Evolutionary conservation across 2,329 filamentous ascomycete species (phyloP).

Genomic region (Monosporascus sp.): DNA sequence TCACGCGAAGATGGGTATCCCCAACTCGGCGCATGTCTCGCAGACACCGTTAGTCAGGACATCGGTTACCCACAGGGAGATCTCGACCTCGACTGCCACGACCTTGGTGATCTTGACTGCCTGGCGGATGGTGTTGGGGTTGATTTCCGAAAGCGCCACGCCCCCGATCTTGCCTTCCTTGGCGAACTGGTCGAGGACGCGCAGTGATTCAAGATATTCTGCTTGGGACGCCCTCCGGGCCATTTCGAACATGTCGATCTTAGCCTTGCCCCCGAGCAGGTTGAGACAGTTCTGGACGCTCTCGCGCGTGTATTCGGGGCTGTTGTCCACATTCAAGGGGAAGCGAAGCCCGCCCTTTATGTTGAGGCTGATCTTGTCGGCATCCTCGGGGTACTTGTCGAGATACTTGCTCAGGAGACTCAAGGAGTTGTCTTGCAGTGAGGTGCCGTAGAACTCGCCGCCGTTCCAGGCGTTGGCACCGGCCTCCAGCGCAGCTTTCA

Average conservation of each 20-base stretch:
- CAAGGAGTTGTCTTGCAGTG: constrained; percentile 40
- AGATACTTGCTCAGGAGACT: constrained; percentile 49
- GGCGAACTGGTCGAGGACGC: constrained; percentile 22
- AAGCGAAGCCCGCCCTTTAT: constrained; percentile 46
- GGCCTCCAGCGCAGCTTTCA: constrained; percentile 36
- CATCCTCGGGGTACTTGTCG: constrained; percentile 46
- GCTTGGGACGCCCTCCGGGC: constrained; percentile 38
- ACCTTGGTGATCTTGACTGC: constrained; percentile 24
- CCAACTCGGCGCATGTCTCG: constrained; percentile 37
- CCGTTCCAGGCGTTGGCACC: constrained; percentile 41
- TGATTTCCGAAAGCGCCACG: constrained; percentile 28
- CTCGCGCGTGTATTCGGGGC: constrained; percentile 39
- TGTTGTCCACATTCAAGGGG: constrained; percentile 17
- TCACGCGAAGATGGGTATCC: constrained; percentile 50
- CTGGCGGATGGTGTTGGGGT: constrained; percentile 26
- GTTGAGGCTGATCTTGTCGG: constrained; percentile 44
- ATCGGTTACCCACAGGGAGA: constrained; percentile 26
- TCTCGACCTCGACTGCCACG: constrained; percentile 29
- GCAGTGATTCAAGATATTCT: constrained; percentile 26
- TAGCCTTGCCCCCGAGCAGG: constrained; percentile 33
- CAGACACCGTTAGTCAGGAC: constrained; percentile 27
- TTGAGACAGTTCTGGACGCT: constrained; percentile 44
- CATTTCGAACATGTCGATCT: constrained; percentile 45
- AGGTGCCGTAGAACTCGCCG: constrained; percentile 46
- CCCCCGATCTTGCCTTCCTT: constrained; percentile 30